Percentiles rank a stretch among this genome's conserved stretches.
Evolutionary conservation across 1,284 basidiomycete species (phyloP).

Genomic region (Prillingera fragicola): DNA sequence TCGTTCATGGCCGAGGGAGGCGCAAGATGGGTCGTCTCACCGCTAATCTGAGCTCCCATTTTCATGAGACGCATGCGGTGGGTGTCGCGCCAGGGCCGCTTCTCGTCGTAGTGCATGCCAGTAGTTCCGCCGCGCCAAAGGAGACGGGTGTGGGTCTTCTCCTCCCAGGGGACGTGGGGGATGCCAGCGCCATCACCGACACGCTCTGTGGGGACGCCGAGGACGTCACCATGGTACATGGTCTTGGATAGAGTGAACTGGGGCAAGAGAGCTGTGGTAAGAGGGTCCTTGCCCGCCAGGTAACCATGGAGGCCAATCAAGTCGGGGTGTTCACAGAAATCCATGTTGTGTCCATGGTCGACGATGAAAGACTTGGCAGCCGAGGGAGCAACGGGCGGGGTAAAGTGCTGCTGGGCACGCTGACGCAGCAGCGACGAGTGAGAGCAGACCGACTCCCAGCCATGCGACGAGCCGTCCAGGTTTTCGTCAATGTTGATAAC

Average conservation of each 20-base stretch:
- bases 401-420: background rate
- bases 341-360: slow-evolving; percentile 28
- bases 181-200: slow-evolving; percentile 17
- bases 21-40: slow-evolving; percentile 5
- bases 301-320: slow-evolving; percentile 34
- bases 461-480: slow-evolving; percentile 23
- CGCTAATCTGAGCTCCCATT: slow-evolving; percentile 10
- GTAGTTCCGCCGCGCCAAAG: slow-evolving; percentile 47
- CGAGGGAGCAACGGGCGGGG: background rate
- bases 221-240: slow-evolving; percentile 37
- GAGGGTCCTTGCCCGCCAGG: slow-evolving; percentile 28
- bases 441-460: slow-evolving; percentile 30
- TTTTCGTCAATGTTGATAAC: slow-evolving; percentile 28
- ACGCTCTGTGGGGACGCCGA: slow-evolving; percentile 46
- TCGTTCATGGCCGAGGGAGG: slow-evolving; percentile 43
- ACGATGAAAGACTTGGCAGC: slow-evolving; percentile 36
- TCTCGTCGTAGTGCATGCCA: slow-evolving; percentile 24
- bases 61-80: slow-evolving; percentile 37
- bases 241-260: slow-evolving; percentile 44
- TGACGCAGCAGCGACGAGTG: background rate
- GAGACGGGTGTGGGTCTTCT: slow-evolving; percentile 27
- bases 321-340: slow-evolving; percentile 39
- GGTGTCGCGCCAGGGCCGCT: slow-evolving; percentile 32
- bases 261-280: slow-evolving; percentile 26
- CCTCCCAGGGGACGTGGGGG: slow-evolving; percentile 28